Base-by-base conservation (phyloP, 2,329 filamentous ascomycete species). In the Alternaria solani region DNA sequence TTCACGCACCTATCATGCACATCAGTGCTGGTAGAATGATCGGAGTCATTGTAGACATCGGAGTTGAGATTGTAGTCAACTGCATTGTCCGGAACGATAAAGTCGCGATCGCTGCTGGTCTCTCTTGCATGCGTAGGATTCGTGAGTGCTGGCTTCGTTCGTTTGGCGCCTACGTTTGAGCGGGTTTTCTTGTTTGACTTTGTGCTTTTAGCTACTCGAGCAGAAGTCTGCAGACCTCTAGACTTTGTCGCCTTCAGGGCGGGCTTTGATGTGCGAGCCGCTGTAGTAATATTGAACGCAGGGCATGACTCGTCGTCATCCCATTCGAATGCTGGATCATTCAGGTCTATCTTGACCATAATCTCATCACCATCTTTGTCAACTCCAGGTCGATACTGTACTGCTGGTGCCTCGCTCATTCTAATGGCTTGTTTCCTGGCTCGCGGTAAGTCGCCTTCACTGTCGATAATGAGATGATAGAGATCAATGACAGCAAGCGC, bases 331-430 rank as follows among this genome's bases (percentile, higher is more conserved):
- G 51, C 43, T 6, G 55, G 39, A n/a, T 67, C 64, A 14, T 62
- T 58, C 0, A 54, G 36, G 16, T 73, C 66, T 32, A 70, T 57
- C 39, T 71, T 70, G 5, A 69, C 43, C 51, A 64, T 58, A 6
- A 60, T 26, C 0, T 64, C 65, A 18, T 64, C 61, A 1, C 25
- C 20, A 7, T 62, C 51, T 5, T 41, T 7, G 6, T 52, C 46
- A 2, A 36, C 1, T 0, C 5, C 14, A 25, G 14, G 8, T 12
- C 7, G 14, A 36, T 36, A 5, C 14, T 4, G 39, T 23, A 4
- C 6, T 11, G 20, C 5, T 25, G 55, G 52, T 4, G 38, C 38
- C 46, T 54, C 41, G 12, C 55, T 64, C 26, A 39, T 46, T 9
- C 41, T 41, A 12, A 57, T 55, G 1, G 59, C 62, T 18, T 51